Base-by-base conservation (phyloP, 345 rosid species). In the Hibiscus mutabilis region DNA sequence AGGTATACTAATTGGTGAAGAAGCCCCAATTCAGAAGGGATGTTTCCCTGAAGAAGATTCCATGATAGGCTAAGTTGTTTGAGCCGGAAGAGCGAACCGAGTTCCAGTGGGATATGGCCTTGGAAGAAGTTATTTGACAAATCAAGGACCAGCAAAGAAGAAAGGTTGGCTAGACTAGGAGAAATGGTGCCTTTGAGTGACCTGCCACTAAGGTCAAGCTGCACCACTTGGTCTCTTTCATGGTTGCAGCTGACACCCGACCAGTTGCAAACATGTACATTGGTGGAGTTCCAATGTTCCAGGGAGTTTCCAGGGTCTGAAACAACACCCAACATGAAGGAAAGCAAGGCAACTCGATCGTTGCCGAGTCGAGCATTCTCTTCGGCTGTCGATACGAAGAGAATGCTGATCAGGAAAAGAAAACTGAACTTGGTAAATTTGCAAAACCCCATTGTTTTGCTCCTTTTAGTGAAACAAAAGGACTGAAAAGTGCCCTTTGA, bases 261-360 rank as follows among this genome's bases (percentile, higher is more conserved):
- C 97, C 98, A 94, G 19, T 82, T 79, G 82, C 98, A 94, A 52
- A 88, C 85, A 75, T 82, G 87, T 70, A 79, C 56, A 3, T 42
- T 49, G 2, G 83, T 73, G 0, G 82, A 71, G 33, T 79, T 80
- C 98, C 97, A 94, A 66, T 31, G 79, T 47, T 69, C 71, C 16
- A 91, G 80, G 31, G 81, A 80, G 21, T 65, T 72, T 51, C 79
- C 76, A 10, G 95, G 88, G 78, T 85, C 93, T 22, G 75, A 83
- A 60, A 59, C 73, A 60, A 94, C 78, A 33, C 80, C 84, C 0
- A 85, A 73, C 88, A 61, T 87, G 79, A 94, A 85, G 57, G 83
- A 65, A 47, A 94, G 78, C 69, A 94, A 77, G 18, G 97, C 83
- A 49, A 47, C 79, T 82, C 73, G 73, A 60, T 91, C 92, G n/a